Base-by-base conservation (phyloP, 441 rosid species). In the Hypseocharis bilobata region DNA sequence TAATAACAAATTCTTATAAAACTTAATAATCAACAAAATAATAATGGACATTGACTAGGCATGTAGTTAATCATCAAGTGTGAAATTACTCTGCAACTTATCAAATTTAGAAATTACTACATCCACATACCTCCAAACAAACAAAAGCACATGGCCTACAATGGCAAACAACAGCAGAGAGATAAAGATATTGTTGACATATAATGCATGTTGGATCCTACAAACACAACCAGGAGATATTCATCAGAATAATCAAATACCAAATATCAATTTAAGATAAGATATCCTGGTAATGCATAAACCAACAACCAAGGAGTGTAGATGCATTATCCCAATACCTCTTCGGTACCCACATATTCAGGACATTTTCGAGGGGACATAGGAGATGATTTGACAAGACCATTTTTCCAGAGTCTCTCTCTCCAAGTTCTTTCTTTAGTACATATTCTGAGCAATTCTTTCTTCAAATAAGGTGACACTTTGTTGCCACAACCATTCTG, bases 191-290 rank as follows among this genome's bases (percentile, higher is more conserved):
- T 72, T 88, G 97, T 80, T 79, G 87, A 79, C 98, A 93, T 70
- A 93, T 93, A 68, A 87, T 70, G 80, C 98, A 93, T 38, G 86
- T 80, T 69, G 85, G 87, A 83, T 90, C 97, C 97, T 93, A 78
- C 77, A 83, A 77, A 78, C 54, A 58, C 32, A 70, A 64, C 42
- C 65, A 73, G 44, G 62, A 74, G 49, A 66, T 29, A 62, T 56
- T 32, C 52, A 66, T 71, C 63, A 69, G 14, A 13, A 60, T 27
- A 66, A 66, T 69, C 65, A 71, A n/a, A 8, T 6, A 47, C 26
- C 67, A 65, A 60, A 19, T 47, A 17, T 42, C 29, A 62, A 38
- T 38, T 27, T 66, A 45, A 34, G 28, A 30, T 2, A 36, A 19
- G 4, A 51, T 42, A 65, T 61, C 42, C 72, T 63, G 40, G 68